Evolutionary conservation across 1,284 basidiomycete species (phyloP).

Genomic region (Coniophora puteana): DNA sequence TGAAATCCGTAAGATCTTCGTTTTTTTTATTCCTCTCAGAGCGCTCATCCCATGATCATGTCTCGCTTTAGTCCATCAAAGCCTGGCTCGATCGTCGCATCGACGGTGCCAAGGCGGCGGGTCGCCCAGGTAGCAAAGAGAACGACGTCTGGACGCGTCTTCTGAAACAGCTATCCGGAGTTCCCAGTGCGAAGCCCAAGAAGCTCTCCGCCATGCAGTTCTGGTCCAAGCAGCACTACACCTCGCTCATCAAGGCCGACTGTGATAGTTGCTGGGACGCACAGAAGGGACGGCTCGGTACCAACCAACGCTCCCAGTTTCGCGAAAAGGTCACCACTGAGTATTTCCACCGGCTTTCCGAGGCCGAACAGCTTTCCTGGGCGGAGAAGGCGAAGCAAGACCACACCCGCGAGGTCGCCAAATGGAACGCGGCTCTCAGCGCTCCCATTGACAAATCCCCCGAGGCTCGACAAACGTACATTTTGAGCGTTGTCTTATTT

Average conservation of each 20-base stretch:
- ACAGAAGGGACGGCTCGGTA: not conserved
- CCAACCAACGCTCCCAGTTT: not conserved
- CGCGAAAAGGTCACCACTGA: not conserved
- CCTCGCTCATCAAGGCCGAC: not conserved
- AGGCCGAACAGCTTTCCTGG: not conserved
- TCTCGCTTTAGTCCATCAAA: not conserved
- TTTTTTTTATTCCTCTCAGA: not conserved
- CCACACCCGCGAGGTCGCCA: not conserved
- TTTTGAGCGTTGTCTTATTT: not conserved
- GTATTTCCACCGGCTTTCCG: not conserved
- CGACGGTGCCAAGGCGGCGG: not conserved
- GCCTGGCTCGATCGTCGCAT: not conserved
- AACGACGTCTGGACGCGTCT: not conserved
- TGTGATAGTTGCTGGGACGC: not conserved
- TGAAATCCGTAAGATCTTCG: not conserved
- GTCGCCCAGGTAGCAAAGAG: not conserved
- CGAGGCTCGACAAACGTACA: not conserved
- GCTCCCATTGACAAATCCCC: not conserved
- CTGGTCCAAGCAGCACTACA: not conserved
- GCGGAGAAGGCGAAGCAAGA: not conserved
- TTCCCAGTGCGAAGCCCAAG: not conserved
- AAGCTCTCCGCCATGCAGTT: not conserved
- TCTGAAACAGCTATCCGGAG: not conserved
- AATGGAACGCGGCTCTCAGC: not conserved
- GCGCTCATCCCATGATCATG: not conserved